These are phyloP conservation scores for Rosa chinensis DNA, from an alignment of 306 rosid species.

Conservation along the genomic window DNA sequence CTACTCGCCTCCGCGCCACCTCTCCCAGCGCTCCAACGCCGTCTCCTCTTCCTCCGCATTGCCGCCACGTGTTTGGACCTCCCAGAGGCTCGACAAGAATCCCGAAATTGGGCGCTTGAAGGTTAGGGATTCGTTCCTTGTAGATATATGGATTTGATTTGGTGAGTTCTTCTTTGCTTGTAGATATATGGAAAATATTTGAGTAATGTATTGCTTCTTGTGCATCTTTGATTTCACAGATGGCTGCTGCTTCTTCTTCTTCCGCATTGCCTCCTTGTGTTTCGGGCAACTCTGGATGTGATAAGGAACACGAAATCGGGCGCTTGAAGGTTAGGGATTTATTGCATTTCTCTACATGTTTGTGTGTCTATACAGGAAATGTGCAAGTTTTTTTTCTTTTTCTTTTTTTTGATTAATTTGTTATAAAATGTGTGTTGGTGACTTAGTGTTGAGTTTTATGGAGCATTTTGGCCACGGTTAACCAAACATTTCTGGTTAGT, in stretches of 20 bases:
- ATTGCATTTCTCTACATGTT: neutral
- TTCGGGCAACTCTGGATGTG: neutral
- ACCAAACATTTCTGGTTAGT: neutral
- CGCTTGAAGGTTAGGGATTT: conserved; percentile 56
- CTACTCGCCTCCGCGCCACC: conserved; percentile 83
- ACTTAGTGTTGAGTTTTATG: neutral
- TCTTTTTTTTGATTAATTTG: no score
- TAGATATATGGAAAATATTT: neutral
- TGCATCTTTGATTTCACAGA: neutral
- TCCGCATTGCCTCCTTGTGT: conserved; percentile 7
- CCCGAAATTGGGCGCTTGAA: conserved; percentile 47
- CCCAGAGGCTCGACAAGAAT: no score
- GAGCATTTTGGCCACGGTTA: neutral
- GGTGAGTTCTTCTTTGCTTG: no score
- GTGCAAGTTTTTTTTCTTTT: no score
- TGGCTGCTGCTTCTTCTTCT: conserved; percentile 8
- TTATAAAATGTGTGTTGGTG: no score
- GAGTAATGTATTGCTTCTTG: neutral
- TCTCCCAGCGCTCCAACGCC: conserved; percentile 51
- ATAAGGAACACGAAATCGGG: conserved; percentile 48
- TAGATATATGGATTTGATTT: neutral
- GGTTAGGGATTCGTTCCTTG: conserved; percentile 34
- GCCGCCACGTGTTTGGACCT: neutral
- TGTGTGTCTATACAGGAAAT: neutral
- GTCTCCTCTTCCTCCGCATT: conserved; percentile 15